Base-by-base conservation (phyloP, 176 grass and related monocot genomes). In the Oryza rufipogon region DNA sequence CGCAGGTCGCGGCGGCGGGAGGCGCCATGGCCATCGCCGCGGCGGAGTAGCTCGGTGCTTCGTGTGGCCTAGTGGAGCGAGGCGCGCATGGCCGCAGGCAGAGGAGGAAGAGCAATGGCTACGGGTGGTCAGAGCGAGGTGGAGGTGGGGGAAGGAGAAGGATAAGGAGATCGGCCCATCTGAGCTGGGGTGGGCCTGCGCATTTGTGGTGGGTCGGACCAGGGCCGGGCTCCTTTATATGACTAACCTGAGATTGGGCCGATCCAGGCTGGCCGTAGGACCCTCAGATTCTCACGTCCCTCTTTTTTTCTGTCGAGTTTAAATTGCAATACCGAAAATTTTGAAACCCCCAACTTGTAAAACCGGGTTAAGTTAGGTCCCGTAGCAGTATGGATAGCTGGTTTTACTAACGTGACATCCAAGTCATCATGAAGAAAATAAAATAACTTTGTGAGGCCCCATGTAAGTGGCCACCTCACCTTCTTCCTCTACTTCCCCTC, bases 41-140 rank as follows among this genome's bases (percentile, higher is more conserved):
- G 13, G 49, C 5, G 70, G 46, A 44, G 49, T 56, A 52, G 52
- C 72, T 41, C 36, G 44, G 54, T 16, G 71, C 65, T 71, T 71
- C 65, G 20, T 28, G 87, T 77, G 60, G 46, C 67, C 56, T 76
- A 68, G 71, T 52, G 66, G 28, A 84, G 63, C 26, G 39, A 74
- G 71, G 72, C 78, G 34, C 66, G 72, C 72, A 90, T 65, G 87
- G 78, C 47, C 61, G 79, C 68, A 60, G 77, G 81, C 61, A 78
- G 64, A 68, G 33, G 73, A 19, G 25, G 4, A 3, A 34, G 33
- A 30, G 52, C 5, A 20, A 20, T 56, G 52, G 52, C 17, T 48
- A 48, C 46, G 82, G 86, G 67, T 71, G 22, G 23, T 13, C 66
- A 63, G 64, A 9, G 64, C 15, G 32, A 49, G 6, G 49, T 0